Evolutionary conservation across 2,329 filamentous ascomycete genomes (phyloP).

Genomic region (Ophiognomonia clavigignenti-juglandacearum): DNA sequence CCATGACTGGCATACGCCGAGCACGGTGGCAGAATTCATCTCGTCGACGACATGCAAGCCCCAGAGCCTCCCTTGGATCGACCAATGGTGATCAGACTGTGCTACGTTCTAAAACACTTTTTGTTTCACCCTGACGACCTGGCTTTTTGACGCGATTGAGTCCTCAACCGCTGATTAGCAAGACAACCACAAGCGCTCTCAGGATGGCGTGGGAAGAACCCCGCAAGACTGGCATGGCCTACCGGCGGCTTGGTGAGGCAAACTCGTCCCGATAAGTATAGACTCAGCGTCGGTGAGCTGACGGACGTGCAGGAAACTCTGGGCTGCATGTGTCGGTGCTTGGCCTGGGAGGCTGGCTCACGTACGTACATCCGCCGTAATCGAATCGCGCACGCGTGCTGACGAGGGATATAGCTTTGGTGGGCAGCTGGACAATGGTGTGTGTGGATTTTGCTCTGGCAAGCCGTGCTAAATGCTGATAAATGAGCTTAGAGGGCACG

Average conservation of each 20-base stretch:
- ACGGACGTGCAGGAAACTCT: conserved; percentile 32
- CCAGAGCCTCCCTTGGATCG: too few species aligned
- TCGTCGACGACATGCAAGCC: background rate
- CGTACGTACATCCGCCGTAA: conserved; percentile 42
- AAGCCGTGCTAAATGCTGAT: background rate
- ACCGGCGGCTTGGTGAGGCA: conserved; percentile 28
- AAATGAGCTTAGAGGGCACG: conserved; percentile 42
- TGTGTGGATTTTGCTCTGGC: background rate
- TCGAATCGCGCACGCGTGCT: conserved; percentile 26
- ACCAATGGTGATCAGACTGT: too few species aligned
- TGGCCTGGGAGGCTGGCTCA: conserved; percentile 67
- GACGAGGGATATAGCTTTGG: conserved; percentile 21
- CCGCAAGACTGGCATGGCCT: conserved; percentile 38
- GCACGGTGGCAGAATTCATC: background rate
- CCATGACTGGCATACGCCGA: background rate
- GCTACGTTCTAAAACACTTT: background rate
- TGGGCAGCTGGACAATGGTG: conserved; percentile 27
- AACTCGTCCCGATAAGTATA: background rate
- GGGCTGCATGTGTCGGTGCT: conserved; percentile 72
- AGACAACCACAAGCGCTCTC: background rate
- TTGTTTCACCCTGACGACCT: background rate
- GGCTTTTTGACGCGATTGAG: background rate
- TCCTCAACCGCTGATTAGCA: background rate
- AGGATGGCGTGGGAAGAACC: conserved; percentile 40
- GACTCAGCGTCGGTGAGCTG: background rate